Evolutionary conservation across 179 eudicot genomes (phyloP).

Genomic region (Gypsophila paniculata): DNA sequence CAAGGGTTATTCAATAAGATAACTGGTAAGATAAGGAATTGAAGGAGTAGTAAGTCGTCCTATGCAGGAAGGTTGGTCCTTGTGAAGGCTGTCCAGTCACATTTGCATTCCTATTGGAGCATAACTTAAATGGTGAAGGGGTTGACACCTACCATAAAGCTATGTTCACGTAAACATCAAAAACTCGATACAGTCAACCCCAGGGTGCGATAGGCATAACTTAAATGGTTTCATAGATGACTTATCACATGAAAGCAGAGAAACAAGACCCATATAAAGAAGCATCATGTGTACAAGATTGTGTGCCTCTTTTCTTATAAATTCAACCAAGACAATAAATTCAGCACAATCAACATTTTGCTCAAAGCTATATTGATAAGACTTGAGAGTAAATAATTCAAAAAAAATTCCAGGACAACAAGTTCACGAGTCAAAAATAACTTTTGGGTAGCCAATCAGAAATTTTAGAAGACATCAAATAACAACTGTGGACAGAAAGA

Average conservation of each 20-base stretch:
- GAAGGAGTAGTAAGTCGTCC: too few relatives aligned
- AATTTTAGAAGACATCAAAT: background rate
- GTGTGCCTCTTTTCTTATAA: background rate
- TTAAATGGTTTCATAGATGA: background rate
- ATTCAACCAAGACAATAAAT: background rate
- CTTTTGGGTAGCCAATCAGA: background rate
- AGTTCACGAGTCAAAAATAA: background rate
- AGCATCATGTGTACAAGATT: background rate
- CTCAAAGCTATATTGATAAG: background rate
- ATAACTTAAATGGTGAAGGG: too few relatives aligned
- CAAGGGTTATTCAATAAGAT: too few relatives aligned
- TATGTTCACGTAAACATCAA: background rate
- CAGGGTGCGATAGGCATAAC: background rate
- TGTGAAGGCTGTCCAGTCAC: too few relatives aligned
- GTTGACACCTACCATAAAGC: too few relatives aligned
- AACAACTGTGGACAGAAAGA: background rate
- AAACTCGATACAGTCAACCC: background rate
- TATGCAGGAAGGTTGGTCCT: too few relatives aligned
- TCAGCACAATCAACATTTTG: slow-evolving; percentile 4
- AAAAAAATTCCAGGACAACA: too few relatives aligned
- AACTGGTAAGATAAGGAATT: too few relatives aligned
- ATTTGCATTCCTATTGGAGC: too few relatives aligned
- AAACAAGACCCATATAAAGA: background rate
- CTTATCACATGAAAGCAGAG: background rate
- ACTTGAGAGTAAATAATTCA: background rate